phyloP scores from a whole-genome alignment of 345 rosid species.

The Eucalyptus rudis region DNA sequence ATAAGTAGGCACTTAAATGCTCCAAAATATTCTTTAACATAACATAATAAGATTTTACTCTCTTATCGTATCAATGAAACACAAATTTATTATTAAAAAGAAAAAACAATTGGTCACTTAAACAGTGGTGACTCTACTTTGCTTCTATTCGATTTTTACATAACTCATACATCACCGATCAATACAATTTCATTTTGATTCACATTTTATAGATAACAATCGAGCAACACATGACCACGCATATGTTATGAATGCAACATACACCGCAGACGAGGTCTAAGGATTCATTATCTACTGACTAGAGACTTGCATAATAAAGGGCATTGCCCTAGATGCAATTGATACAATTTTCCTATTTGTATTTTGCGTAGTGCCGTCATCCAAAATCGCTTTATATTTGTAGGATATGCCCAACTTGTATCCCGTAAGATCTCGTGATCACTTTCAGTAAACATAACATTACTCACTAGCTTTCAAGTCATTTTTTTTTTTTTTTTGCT shows the following conservation, averaged over 20 bases:
- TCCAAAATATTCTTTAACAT: too few relatives aligned
- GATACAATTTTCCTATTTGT: background rate
- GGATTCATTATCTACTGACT: too few relatives aligned
- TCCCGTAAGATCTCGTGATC: fast-evolving
- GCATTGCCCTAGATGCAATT: background rate
- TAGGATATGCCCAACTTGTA: background rate
- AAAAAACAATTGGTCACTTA: background rate
- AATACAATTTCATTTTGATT: background rate
- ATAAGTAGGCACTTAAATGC: too few relatives aligned
- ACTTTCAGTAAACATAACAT: too few relatives aligned
- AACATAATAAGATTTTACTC: too few relatives aligned
- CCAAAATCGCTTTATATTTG: background rate
- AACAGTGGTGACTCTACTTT: background rate
- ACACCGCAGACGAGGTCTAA: too few relatives aligned
- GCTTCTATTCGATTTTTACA: background rate
- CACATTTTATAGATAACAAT: background rate
- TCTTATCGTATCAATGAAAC: too few relatives aligned
- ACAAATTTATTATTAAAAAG: too few relatives aligned
- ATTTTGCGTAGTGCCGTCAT: fast-evolving
- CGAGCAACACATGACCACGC: background rate
- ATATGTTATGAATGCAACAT: too few relatives aligned
- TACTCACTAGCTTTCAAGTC: too few relatives aligned
- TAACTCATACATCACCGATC: background rate
- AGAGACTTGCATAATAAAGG: background rate
- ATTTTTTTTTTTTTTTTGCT: too few relatives aligned